A percentile compares a stretch with the other conserved stretches of the same genome.
Conservation (phyloP, 441 rosid species). For the Euphorbia corollata region DNA sequence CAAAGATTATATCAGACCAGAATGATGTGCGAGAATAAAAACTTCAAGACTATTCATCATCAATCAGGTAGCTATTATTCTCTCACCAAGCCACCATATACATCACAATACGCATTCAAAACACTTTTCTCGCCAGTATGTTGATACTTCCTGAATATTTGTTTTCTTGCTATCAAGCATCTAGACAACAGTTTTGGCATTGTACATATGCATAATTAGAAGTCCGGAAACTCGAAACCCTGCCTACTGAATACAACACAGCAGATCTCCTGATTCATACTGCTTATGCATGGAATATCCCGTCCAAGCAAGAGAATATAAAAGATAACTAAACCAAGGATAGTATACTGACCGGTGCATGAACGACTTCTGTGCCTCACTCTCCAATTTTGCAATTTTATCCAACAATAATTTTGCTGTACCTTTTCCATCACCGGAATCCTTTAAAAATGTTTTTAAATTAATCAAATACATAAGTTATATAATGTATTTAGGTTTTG, state of each 20-base stretch:
- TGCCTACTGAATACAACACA: constrained; percentile 12
- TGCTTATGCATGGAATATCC: neutral
- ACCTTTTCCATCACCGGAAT: constrained; percentile 68
- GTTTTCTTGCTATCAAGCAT: neutral
- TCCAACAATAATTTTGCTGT: constrained; percentile 74
- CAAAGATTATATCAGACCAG: neutral
- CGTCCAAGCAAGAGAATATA: too few relatives aligned
- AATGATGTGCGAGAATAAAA: neutral
- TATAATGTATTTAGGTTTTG: neutral
- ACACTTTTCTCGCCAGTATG: neutral
- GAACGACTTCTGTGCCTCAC: constrained; percentile 96
- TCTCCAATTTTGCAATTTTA: constrained; percentile 71
- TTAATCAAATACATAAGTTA: neutral
- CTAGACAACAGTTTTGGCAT: neutral
- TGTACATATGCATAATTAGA: constrained; percentile 6
- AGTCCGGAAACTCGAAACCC: neutral
- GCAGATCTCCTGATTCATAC: neutral
- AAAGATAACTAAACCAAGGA: neutral
- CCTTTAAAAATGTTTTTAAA: constrained; percentile 29
- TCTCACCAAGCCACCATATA: neutral
- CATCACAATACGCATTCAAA: constrained; percentile 1
- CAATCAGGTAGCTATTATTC: neutral
- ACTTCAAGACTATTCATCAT: neutral
- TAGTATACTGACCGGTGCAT: constrained; percentile 80
- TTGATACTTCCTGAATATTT: neutral